A percentile compares a stretch with the other conserved stretches of the same genome.
phyloP scores from a whole-genome alignment of 83 land plant genomes.

The Diphasiastrum complanatum region DNA sequence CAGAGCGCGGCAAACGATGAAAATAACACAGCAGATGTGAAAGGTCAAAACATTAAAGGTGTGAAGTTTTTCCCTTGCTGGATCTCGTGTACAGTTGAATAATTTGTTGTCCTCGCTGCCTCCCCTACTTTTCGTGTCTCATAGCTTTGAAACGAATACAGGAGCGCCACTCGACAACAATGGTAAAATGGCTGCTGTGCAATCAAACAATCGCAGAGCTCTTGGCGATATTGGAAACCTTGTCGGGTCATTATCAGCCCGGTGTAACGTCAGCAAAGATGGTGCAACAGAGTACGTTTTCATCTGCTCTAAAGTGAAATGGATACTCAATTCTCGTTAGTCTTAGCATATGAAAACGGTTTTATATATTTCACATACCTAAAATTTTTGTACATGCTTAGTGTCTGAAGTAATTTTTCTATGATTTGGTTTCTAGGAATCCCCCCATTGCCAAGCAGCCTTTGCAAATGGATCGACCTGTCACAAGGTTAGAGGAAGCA shows the following conservation, averaged over 20 bases:
- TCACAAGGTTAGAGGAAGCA: neutral
- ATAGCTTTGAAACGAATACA: too few species aligned
- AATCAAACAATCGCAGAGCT: constrained; percentile 22
- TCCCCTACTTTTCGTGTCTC: too few species aligned
- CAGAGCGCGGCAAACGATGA: too few species aligned
- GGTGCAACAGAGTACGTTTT: constrained; percentile 7
- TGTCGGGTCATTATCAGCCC: constrained; percentile 20
- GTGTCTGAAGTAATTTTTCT: constrained; percentile 2
- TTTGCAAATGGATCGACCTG: neutral
- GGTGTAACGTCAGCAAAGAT: constrained; percentile 29
- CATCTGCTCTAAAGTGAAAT: neutral
- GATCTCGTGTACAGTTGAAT: too few species aligned
- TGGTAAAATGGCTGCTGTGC: too few species aligned
- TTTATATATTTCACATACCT: neutral
- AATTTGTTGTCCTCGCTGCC: too few species aligned
- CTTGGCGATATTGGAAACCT: constrained; percentile 25
- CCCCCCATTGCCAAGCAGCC: too few species aligned
- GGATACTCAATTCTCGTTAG: neutral
- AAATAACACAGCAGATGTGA: too few species aligned
- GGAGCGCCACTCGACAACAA: too few species aligned
- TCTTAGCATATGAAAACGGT: neutral
- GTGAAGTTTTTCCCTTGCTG: too few species aligned
- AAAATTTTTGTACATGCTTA: neutral
- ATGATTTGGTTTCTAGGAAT: too few species aligned
- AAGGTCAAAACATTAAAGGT: too few species aligned